Evolutionary conservation across 139 green algal genomes (phyloP).

Genomic region (Chlorella sp.): DNA sequence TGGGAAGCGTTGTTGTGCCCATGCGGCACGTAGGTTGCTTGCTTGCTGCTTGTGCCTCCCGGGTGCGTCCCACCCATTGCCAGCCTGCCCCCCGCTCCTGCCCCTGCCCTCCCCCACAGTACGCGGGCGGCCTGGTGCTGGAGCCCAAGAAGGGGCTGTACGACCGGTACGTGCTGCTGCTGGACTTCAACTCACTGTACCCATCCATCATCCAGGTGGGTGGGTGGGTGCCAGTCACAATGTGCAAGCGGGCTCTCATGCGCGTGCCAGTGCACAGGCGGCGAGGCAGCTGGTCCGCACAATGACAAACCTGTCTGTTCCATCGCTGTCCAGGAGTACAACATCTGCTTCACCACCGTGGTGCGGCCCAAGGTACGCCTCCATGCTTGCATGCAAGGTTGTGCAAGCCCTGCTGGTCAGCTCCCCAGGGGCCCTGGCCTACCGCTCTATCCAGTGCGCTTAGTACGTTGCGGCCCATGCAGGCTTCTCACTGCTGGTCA

Average conservation of each 20-base stretch:
- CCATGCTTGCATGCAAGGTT: neutral
- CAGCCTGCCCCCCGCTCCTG: neutral
- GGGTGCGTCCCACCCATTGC: neutral
- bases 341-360: conserved; percentile 99
- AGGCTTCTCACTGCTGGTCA: neutral
- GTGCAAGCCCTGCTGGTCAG: neutral
- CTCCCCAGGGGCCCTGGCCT: no score
- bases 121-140: conserved; percentile 95
- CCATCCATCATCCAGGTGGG: conserved; percentile 96
- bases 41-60: neutral
- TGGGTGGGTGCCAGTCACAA: neutral
- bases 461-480: no score
- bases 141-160: conserved; percentile 99
- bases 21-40: no score
- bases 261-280: no score
- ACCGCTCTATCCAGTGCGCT: no score
- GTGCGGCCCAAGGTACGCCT: conserved; percentile 38
- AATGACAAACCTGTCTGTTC: neutral
- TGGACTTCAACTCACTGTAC: conserved; percentile 99
- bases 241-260: no score
- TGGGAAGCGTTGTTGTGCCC: neutral
- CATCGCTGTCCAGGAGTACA: conserved; percentile 83
- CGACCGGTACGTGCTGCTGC: conserved; percentile 95
- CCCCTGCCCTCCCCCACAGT: conserved; percentile 50
- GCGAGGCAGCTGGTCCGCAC: no score